Evolutionary conservation across 2,329 filamentous ascomycete genomes (phyloP).

Genomic region (Byssothecium circinans): DNA sequence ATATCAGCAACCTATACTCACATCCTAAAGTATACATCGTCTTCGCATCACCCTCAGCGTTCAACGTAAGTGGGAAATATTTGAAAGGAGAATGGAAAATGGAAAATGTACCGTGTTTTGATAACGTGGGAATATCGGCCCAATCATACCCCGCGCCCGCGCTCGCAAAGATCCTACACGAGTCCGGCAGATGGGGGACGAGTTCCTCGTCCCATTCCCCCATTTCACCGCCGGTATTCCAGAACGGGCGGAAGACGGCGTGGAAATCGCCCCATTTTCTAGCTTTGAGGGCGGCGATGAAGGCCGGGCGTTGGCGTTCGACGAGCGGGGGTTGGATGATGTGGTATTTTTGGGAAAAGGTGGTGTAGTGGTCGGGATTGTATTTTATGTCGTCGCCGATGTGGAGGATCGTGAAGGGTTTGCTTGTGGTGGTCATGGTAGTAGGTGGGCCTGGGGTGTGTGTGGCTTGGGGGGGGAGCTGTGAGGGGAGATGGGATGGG

Average conservation of each 20-base stretch:
- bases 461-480: neutral
- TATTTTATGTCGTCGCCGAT: constrained; percentile 42
- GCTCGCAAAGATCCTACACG: constrained; percentile 56
- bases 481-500: neutral
- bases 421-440: neutral
- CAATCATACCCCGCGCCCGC: constrained; percentile 63
- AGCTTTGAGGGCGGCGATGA: constrained; percentile 34
- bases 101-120: constrained; percentile 2
- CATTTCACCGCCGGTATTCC: constrained; percentile 61
- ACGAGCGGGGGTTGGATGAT: constrained; percentile 13
- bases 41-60: too few species aligned
- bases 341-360: constrained; percentile 31
- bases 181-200: constrained; percentile 55
- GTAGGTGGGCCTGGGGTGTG: neutral
- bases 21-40: too few species aligned
- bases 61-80: too few species aligned
- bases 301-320: constrained; percentile 34
- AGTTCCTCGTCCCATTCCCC: constrained; percentile 60
- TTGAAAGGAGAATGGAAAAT: too few species aligned
- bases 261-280: constrained; percentile 40
- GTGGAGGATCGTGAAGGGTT: constrained; percentile 34
- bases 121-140: constrained; percentile 49
- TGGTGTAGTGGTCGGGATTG: constrained; percentile 39
- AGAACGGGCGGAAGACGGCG: constrained; percentile 57
- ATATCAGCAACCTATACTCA: too few species aligned